Evolutionary conservation across 495 filamentous ascomycete species (phyloP), one percentile per base, ranked within the genome.

Genomic region (Neurospora sp.): DNA sequence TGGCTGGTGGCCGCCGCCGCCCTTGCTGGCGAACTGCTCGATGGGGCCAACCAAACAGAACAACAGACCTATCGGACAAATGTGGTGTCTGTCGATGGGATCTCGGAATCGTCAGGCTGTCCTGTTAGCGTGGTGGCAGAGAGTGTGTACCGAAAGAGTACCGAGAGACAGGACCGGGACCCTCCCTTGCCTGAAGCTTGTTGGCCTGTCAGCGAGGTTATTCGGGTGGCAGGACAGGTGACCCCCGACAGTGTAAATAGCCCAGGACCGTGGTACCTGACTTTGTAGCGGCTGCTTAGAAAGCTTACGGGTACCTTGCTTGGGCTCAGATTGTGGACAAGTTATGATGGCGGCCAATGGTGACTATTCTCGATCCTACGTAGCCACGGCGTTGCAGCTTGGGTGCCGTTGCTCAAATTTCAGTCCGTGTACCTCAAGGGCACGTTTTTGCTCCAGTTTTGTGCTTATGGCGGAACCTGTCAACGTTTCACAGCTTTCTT

Each of bases 21-120:
- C 73, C 73, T 79, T 77, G 75, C 71, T 73, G 75, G 71, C 74
- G 73, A 74, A 75, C 72, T 72, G 71, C 74, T 78, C 74, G 45
- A 22, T 22, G 20, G 8, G 10, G 20, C 12, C 53, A 61, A 53
- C 45, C 45, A 53, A 12, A 69, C 77, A 75, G 76, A 80, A 75
- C 74, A 77, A 75, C 72, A 70, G 73, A 20, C 75, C 69, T 71
- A 74, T 76, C 73, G 72, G 73, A 71, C 71, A 72, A 72, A 74
- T 70, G 45, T 70, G 73, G 42, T 59, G 71, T 73, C 47, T 59
- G 22, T 61, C 53, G 22, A 31, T 65, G 53, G 75, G 74, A 73
- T 73, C 73, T 74, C 70, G 69, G 73, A 59, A 76, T 41, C 37
- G 4, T 20, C 31, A 31, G 37, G 45, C 45, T 53, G 27, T 59